Evolutionary conservation across 306 rosid genomes (phyloP), one percentile per base, ranked within the genome.

Genomic region (Pueraria montana): DNA sequence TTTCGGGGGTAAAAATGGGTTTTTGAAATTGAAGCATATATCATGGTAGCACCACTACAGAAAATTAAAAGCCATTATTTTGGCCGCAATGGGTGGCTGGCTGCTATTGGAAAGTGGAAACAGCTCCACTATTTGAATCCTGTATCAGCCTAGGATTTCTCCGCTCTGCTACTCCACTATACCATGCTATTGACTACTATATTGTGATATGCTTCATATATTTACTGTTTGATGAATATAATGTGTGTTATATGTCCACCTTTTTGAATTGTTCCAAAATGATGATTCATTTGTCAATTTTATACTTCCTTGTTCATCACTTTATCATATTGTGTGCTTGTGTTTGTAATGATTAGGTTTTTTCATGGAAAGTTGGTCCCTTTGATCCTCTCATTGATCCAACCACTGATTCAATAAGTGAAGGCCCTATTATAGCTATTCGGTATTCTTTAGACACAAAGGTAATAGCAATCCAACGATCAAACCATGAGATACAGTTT

Each of bases 351-450:
- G 34, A 77, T 17, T 83, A 96, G 99, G 91, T 94, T 68, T 91
- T 94, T 82, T 92, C 98, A 45, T 96, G 98, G 99, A 96, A 94
- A 88, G 92, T 87, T 68, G 84, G 83, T 80, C 97, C 94, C 70
- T 96, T 91, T 79, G 89, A 87, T 77, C 94, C 97, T 84, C 87
- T 56, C 79, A 85, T 83, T 84, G 80, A 74, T 85, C 96, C 96
- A 72, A 82, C 87, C 24, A 66, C 84, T 82, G 99, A 94, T 83
- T 82, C 92, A 74, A 84, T 96, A 75, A 86, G 87, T 70, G 98
- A 94, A 83, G 98, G 99, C 70, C 94, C 98, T 74, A 85, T 96
- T 45, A 59, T 96, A 77, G 91, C 95, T 79, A 80, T 96, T 84
- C 91, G 97, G 50, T 94, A 88, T 88, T 96, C 99, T 23, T 89